Conservation (phyloP, 768 basidiomycete genomes). For the Psilocybe azurescens region DNA sequence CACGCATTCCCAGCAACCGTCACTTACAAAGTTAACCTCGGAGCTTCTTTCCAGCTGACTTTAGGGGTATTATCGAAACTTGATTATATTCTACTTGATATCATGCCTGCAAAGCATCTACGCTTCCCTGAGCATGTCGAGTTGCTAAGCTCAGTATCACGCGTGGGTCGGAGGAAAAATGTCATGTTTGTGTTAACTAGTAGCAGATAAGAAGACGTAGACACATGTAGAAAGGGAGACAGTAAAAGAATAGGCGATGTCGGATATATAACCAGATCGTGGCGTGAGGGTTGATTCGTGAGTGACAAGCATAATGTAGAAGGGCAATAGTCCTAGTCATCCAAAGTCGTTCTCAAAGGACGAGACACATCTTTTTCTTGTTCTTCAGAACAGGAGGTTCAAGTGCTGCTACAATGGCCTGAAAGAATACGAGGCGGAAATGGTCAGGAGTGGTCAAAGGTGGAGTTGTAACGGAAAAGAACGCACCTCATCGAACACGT, state of each 20-base stretch:
- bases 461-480: slow-evolving; percentile 16
- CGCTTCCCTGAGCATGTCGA: no score
- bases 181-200: slow-evolving; percentile 43
- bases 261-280: slow-evolving; percentile 53
- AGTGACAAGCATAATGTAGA: slow-evolving; percentile 35
- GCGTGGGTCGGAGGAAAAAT: slow-evolving; percentile 28
- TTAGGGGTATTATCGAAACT: no score
- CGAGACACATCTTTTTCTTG: slow-evolving; percentile 79
- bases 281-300: slow-evolving; percentile 44
- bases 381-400: slow-evolving; percentile 89
- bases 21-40: no score
- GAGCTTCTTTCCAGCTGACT: no score
- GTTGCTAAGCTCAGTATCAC: background rate
- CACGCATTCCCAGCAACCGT: no score
- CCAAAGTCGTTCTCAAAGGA: slow-evolving; percentile 64
- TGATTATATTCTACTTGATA: no score
- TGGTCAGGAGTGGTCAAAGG: background rate
- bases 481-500: slow-evolving; percentile 98
- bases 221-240: slow-evolving; percentile 32
- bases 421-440: slow-evolving; percentile 11
- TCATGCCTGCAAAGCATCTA: no score
- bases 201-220: slow-evolving; percentile 35
- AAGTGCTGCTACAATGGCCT: slow-evolving; percentile 98
- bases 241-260: slow-evolving; percentile 36
- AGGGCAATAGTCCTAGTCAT: slow-evolving; percentile 34